Base-by-base conservation (phyloP, 2,329 filamentous ascomycete species). In the Cladosporium colombiae region DNA sequence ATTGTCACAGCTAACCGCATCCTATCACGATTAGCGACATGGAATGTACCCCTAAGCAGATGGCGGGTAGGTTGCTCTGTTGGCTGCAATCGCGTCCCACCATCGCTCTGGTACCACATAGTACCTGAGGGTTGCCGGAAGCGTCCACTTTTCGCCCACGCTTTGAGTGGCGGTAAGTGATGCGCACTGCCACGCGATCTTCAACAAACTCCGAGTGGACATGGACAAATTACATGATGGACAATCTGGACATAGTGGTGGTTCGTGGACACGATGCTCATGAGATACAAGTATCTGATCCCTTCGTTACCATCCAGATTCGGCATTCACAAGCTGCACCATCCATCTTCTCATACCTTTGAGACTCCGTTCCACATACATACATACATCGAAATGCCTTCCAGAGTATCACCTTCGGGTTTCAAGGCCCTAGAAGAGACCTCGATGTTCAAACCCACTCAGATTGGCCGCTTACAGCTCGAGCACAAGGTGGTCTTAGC, bases 401-500 rank as follows among this genome's bases (percentile, higher is more conserved):
- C 67, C 14, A 60, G 65, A 31, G 55, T 68, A 40, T 68, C 67
- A 18, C 67, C 67, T 29, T 60, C 67, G 6, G 61, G 56, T 5
- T 68, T 66, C 21, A 65, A 55, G 5, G 62, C 65, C 33, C 31
- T 68, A 13, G 65, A 66, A 61, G 71, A 71, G 31, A 70, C 69
- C n/a, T 64, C 64, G 3, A 72, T 79, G 25, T 79, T 79, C 66
- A 52, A 74, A 40, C 74, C 77, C 2, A 66, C 78, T 33, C 66
- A 69, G 18, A 65, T 79, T n/a, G 77, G 77, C 8, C 65, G 66
- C 14, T 52, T 78, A 25, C 68, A 66, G 18, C 74, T 81, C 13
- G 70, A 77, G 50, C 78, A 81, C 70, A 76, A 76, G 27, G 70
- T 80, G 14, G 75, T 67, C 11, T 74, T 79, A 59, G 78, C 78